Evolutionary conservation across 2,329 filamentous ascomycete genomes (phyloP).

Genomic region (Helminthosporium solani): DNA sequence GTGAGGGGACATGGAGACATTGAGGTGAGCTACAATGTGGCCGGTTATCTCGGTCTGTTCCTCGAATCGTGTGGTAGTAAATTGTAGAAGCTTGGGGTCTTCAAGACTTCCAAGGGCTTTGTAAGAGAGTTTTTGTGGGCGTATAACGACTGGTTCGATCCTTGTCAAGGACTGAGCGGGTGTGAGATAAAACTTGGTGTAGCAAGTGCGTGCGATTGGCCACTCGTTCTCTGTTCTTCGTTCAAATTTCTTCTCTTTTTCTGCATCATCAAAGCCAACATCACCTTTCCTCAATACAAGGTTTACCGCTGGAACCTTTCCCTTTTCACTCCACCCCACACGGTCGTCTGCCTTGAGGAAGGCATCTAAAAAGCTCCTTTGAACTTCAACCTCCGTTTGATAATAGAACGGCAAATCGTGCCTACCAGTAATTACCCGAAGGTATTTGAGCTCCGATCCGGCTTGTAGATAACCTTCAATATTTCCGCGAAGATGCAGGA

Average conservation of each 20-base stretch:
- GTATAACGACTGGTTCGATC: conserved; percentile 26
- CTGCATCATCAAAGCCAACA: conserved; percentile 65
- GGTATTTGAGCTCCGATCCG: conserved; percentile 66
- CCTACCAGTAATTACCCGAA: conserved; percentile 68
- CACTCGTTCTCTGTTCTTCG: conserved; percentile 62
- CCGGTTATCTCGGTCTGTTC: conserved; percentile 69
- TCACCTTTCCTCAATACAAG: conserved; percentile 66
- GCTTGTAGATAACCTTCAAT: conserved; percentile 65
- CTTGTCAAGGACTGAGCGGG: conserved; percentile 47
- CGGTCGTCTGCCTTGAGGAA: conserved; percentile 69
- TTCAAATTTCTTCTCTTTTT: conserved; percentile 57
- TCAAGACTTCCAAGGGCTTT: conserved; percentile 60
- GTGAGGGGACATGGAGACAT: conserved; percentile 56
- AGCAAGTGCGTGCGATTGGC: conserved; percentile 66
- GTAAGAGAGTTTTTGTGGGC: conserved; percentile 54
- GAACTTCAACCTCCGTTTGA: conserved; percentile 65
- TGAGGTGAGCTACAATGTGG: conserved; percentile 64
- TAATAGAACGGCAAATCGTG: conserved; percentile 76
- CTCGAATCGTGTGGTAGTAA: conserved; percentile 59
- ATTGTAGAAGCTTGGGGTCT: conserved; percentile 57
- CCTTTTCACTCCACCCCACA: conserved; percentile 59
- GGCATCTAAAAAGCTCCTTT: conserved; percentile 67
- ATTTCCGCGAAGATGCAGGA: conserved; percentile 69
- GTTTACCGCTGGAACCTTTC: conserved; percentile 61
- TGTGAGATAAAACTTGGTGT: conserved; percentile 62